phyloP scores from a whole-genome alignment of 2,329 filamentous ascomycete species.

The Venturia nashicola region DNA sequence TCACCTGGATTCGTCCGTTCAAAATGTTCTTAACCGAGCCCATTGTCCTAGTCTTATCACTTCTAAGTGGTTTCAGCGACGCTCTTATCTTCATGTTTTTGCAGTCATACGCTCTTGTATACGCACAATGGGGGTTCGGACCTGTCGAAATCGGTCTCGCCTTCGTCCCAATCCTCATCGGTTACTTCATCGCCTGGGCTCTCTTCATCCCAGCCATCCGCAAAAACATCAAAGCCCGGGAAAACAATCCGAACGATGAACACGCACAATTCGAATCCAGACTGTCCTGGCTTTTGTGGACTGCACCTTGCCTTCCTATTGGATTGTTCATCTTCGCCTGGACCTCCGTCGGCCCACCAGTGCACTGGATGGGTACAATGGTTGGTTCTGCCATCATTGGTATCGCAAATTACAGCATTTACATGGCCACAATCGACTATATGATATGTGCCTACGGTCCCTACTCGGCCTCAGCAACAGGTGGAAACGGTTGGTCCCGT shows the following conservation, averaged over 20 bases:
- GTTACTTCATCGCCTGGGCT: constrained; percentile 53
- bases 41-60: constrained; percentile 57
- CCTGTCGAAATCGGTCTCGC: constrained; percentile 45
- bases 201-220: constrained; percentile 41
- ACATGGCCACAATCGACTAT: constrained; percentile 69
- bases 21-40: constrained; percentile 66
- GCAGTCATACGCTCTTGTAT: constrained; percentile 57
- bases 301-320: constrained; percentile 47
- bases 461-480: constrained; percentile 63
- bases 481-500: constrained; percentile 62
- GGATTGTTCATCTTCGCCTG: constrained; percentile 61
- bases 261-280: constrained; percentile 23
- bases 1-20: constrained; percentile 53
- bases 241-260: constrained; percentile 5
- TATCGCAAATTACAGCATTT: constrained; percentile 62
- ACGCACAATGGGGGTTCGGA: constrained; percentile 53
- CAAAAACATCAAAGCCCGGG: constrained; percentile 29
- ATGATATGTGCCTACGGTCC: constrained; percentile 63
- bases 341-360: constrained; percentile 47
- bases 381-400: constrained; percentile 55
- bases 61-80: constrained; percentile 64
- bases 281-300: constrained; percentile 51
- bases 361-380: constrained; percentile 59
- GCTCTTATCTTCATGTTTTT: constrained; percentile 72
- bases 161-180: constrained; percentile 55